These are phyloP conservation scores for Ceratobasidium sp. DNA, from an alignment of 1,284 basidiomycete genomes.

Conservation along the genomic window DNA sequence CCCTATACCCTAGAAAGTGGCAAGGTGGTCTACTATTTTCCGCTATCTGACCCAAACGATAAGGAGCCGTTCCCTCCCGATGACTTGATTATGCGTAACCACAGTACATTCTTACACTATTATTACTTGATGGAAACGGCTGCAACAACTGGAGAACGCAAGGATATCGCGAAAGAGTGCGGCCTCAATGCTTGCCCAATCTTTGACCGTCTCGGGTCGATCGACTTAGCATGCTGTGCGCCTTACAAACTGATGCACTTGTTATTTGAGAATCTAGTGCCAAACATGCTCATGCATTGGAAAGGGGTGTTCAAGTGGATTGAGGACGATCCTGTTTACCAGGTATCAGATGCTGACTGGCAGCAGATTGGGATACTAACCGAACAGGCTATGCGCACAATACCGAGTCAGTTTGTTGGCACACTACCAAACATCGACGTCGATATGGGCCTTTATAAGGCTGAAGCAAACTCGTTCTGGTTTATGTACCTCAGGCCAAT, in stretches of 20 bases:
- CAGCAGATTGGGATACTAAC: slow-evolving; percentile 47
- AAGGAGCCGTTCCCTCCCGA: background rate
- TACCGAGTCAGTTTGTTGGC: slow-evolving; percentile 48
- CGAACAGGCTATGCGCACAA: slow-evolving; percentile 42
- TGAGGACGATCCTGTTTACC: slow-evolving; percentile 41
- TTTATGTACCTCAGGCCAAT: slow-evolving; percentile 47
- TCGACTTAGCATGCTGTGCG: background rate
- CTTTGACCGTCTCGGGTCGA: background rate
- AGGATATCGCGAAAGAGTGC: background rate
- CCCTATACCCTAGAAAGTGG: background rate
- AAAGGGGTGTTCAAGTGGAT: slow-evolving; percentile 48
- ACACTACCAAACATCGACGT: slow-evolving; percentile 46
- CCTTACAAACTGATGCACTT: slow-evolving; percentile 47
- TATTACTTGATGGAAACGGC: background rate
- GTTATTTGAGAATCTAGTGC: slow-evolving; percentile 36
- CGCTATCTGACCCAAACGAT: slow-evolving; percentile 6
- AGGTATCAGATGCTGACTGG: slow-evolving; percentile 44
- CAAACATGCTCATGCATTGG: slow-evolving; percentile 45
- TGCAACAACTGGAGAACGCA: background rate
- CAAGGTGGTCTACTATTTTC: slow-evolving; percentile 11
- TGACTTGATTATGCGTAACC: slow-evolving; percentile 14
- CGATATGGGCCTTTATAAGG: slow-evolving; percentile 45
- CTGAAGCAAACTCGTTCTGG: slow-evolving; percentile 52
- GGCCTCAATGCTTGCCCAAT: slow-evolving; percentile 34
- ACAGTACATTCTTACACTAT: slow-evolving; percentile 42